Percentiles rank a stretch among this genome's conserved stretches.
These are phyloP conservation scores for Xerocomellus dryophilus DNA, from an alignment of 768 basidiomycete genomes.

Conservation along the genomic window DNA sequence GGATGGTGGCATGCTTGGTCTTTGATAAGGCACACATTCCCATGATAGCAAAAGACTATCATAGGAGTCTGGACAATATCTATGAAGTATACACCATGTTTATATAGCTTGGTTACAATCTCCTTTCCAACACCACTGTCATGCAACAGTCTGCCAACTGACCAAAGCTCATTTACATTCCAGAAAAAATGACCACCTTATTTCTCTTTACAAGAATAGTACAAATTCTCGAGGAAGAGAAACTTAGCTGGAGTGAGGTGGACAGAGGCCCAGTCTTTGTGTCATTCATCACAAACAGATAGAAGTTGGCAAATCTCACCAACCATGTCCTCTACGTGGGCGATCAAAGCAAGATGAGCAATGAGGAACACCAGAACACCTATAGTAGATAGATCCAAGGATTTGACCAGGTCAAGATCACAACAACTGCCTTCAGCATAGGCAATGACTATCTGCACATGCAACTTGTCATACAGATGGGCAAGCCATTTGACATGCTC, in stretches of 20 bases:
- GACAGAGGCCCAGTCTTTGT: slow-evolving; percentile 15
- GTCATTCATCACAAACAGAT: background rate
- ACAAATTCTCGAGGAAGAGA: background rate
- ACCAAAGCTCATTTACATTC: too few species aligned
- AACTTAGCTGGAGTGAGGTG: fast-evolving
- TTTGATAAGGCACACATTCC: slow-evolving; percentile 27
- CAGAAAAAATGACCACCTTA: slow-evolving; percentile 2
- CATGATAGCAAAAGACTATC: slow-evolving; percentile 1
- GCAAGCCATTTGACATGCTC: slow-evolving; percentile 12
- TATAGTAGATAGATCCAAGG: slow-evolving; percentile 15
- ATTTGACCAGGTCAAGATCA: background rate
- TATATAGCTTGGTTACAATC: too few species aligned
- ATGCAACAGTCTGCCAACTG: too few species aligned
- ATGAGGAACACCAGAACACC: background rate
- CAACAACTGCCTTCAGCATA: slow-evolving; percentile 22
- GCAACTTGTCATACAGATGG: slow-evolving; percentile 13
- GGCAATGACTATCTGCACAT: slow-evolving; percentile 26
- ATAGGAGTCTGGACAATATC: too few species aligned
- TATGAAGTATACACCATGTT: too few species aligned
- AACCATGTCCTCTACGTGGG: slow-evolving; percentile 5
- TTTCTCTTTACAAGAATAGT: background rate
- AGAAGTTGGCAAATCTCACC: background rate
- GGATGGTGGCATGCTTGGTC: slow-evolving; percentile 1
- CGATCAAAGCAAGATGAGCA: background rate
- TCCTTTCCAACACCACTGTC: too few species aligned